These are phyloP conservation scores for Golubevia sp. DNA, from an alignment of 1,284 basidiomycete genomes.

Conservation along the genomic window DNA sequence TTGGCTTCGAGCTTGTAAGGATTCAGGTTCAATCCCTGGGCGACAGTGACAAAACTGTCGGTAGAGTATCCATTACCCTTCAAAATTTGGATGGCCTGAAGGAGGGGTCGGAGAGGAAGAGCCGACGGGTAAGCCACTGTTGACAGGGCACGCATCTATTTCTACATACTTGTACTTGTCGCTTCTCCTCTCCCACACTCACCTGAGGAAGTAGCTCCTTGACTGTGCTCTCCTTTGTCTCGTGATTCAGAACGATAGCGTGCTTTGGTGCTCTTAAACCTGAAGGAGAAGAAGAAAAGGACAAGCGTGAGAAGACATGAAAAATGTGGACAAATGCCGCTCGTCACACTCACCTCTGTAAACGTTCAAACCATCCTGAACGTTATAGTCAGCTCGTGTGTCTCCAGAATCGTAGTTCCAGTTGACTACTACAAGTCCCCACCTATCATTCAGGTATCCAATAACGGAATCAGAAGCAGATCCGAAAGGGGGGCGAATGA, in stretches of 20 bases:
- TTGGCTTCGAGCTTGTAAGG: slow-evolving; percentile 36
- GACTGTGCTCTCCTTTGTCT: slow-evolving; percentile 31
- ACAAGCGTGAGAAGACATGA: neutral
- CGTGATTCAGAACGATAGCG: slow-evolving; percentile 45
- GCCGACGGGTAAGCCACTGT: too few relatives aligned
- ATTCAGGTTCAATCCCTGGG: slow-evolving; percentile 22
- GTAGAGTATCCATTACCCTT: slow-evolving; percentile 33
- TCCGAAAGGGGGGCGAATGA: slow-evolving; percentile 40
- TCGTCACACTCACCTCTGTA: too few relatives aligned
- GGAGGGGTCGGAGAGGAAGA: too few relatives aligned
- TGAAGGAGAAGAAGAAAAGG: slow-evolving; percentile 9
- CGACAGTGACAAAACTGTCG: slow-evolving; percentile 21
- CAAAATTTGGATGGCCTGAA: slow-evolving; percentile 30
- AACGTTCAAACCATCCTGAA: slow-evolving; percentile 16
- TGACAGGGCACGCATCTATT: too few relatives aligned
- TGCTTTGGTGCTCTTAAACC: slow-evolving; percentile 23
- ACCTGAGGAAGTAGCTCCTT: slow-evolving; percentile 21
- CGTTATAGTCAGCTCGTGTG: slow-evolving; percentile 21
- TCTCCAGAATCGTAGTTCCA: slow-evolving; percentile 39
- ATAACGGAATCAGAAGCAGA: slow-evolving; percentile 21
- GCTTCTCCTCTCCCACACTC: too few relatives aligned
- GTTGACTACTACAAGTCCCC: slow-evolving; percentile 29
- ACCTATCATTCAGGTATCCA: slow-evolving; percentile 33
- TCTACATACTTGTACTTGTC: too few relatives aligned
- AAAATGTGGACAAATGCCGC: neutral